phyloP scores from a whole-genome alignment of 164 flowering plant species.

The Dillenia turbinata region DNA sequence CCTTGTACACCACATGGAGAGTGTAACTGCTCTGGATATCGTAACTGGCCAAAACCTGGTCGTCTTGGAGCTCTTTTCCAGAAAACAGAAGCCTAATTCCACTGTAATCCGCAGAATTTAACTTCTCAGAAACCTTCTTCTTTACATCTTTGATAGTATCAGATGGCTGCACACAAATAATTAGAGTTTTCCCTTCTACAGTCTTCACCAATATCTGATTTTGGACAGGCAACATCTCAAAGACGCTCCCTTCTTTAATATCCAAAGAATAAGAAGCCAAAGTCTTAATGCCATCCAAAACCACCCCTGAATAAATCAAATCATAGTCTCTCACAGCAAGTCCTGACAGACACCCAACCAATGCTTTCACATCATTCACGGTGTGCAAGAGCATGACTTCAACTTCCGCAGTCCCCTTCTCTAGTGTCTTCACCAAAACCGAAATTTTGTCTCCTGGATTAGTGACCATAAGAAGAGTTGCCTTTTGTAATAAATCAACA shows the following conservation, averaged over 20 bases:
- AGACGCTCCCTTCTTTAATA: slow-evolving; percentile 11
- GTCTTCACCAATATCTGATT: slow-evolving; percentile 20
- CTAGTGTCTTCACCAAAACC: slow-evolving; percentile 13
- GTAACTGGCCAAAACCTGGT: slow-evolving; percentile 1
- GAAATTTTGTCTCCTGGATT: slow-evolving; percentile 7
- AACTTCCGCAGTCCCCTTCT: slow-evolving; percentile 4
- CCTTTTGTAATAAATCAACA: slow-evolving; percentile 2
- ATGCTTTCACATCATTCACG: slow-evolving; percentile 17
- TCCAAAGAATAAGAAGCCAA: slow-evolving; percentile 17
- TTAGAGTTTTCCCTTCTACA: slow-evolving; percentile 6
- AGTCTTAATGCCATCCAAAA: slow-evolving; percentile 14
- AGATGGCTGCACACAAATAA: slow-evolving; percentile 8
- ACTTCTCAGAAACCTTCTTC: slow-evolving; percentile 10
- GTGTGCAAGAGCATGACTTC: slow-evolving; percentile 11
- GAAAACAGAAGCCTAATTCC: slow-evolving; percentile 6
- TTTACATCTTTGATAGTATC: slow-evolving; percentile 19
- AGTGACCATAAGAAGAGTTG: slow-evolving; percentile 13
- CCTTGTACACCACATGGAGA: not conserved
- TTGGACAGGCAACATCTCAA: not conserved
- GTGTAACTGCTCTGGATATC: slow-evolving; percentile 1
- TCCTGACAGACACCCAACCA: slow-evolving; percentile 16
- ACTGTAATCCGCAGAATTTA: slow-evolving; percentile 1
- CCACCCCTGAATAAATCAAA: slow-evolving; percentile 14
- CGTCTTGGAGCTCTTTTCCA: slow-evolving; percentile 1
- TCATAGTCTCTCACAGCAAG: not conserved